Evolutionary conservation across 2,329 filamentous ascomycete species (phyloP).

Genomic region (Aspergillus aculeatinus): DNA sequence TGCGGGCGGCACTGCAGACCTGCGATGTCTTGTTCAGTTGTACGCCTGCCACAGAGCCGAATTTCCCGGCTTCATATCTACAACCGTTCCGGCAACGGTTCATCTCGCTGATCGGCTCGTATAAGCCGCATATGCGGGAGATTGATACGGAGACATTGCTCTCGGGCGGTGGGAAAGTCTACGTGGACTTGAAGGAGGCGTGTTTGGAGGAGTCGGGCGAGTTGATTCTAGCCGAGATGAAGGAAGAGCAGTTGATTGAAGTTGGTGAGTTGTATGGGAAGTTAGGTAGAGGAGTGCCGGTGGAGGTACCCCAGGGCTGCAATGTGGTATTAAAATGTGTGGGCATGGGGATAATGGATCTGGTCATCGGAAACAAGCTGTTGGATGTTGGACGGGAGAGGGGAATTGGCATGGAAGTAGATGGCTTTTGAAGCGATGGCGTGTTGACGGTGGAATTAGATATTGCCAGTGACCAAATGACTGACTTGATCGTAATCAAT

Average conservation of each 20-base stretch:
- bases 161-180: conserved; percentile 62
- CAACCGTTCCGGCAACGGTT: conserved; percentile 42
- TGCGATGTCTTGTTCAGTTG: conserved; percentile 52
- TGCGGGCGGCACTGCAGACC: conserved; percentile 30
- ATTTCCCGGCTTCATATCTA: conserved; percentile 44
- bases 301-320: conserved; percentile 31
- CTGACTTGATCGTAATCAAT: not conserved
- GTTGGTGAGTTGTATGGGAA: conserved; percentile 41
- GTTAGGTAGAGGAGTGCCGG: conserved; percentile 14
- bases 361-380: conserved; percentile 46
- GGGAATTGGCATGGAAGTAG: conserved; percentile 36
- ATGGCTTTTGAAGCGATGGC: conserved; percentile 34
- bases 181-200: conserved; percentile 60
- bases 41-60: conserved; percentile 46
- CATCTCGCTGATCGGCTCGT: conserved; percentile 55
- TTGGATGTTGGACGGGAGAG: conserved; percentile 37
- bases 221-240: conserved; percentile 42
- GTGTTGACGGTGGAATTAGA: not conserved
- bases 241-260: conserved; percentile 41
- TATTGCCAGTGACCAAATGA: no score
- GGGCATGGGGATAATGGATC: conserved; percentile 53
- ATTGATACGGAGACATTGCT: conserved; percentile 47
- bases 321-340: conserved; percentile 54
- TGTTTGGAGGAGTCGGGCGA: conserved; percentile 50
- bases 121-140: conserved; percentile 55